Conservation (phyloP, 1,284 basidiomycete genomes). For the Chondrostereum purpureum region DNA sequence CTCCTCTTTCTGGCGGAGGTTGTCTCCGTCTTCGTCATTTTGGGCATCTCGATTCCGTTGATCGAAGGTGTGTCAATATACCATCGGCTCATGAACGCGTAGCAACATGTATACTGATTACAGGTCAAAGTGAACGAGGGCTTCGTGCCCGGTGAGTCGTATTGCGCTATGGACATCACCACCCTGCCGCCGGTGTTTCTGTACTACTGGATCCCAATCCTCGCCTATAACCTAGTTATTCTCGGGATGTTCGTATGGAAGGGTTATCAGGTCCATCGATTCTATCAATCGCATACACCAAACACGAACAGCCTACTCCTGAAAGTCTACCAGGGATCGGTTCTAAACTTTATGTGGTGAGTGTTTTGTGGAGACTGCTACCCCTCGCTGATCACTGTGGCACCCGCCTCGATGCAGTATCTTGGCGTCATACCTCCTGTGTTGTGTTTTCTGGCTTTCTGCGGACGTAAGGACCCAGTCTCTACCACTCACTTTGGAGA, state of each 20-base stretch:
- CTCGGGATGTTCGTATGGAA: slow-evolving; percentile 5
- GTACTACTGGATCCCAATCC: slow-evolving; percentile 9
- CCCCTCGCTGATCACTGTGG: too few relatives aligned
- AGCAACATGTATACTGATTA: neutral
- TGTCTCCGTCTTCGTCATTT: slow-evolving; percentile 2
- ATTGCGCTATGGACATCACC: slow-evolving; percentile 1
- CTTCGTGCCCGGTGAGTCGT: neutral
- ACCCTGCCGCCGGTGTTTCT: slow-evolving; percentile 1
- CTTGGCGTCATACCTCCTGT: slow-evolving; percentile 65
- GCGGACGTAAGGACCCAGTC: neutral
- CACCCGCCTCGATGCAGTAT: too few relatives aligned
- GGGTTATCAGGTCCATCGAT: slow-evolving; percentile 4
- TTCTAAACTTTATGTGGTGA: slow-evolving; percentile 5
- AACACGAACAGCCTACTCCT: slow-evolving; percentile 2
- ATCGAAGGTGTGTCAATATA: neutral
- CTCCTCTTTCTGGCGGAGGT: slow-evolving; percentile 3
- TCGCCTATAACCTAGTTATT: slow-evolving; percentile 5
- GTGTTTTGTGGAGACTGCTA: too few relatives aligned
- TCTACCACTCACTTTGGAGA: too few relatives aligned
- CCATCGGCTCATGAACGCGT: neutral
- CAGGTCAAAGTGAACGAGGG: neutral
- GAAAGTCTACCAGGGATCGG: neutral
- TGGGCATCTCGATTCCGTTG: slow-evolving; percentile 4
- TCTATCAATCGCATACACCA: neutral
- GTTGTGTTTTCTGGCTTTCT: slow-evolving; percentile 43